Percentiles rank a stretch among this genome's conserved stretches.
Conservation (phyloP, 1,284 basidiomycete species). For the Nidula niveotomentosa region DNA sequence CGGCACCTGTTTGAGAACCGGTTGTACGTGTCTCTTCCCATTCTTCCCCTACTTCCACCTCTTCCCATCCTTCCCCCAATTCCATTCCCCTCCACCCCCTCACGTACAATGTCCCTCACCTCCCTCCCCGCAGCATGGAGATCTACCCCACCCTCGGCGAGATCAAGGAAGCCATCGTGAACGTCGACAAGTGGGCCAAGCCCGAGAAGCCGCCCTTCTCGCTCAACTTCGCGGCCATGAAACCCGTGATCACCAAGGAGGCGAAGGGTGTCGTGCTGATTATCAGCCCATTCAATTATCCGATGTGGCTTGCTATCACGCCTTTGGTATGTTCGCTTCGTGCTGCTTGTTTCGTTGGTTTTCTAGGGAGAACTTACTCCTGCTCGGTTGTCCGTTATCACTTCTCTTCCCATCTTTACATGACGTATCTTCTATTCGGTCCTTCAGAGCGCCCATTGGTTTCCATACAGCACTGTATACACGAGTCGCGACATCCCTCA, state of each 20-base stretch:
- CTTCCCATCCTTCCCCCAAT: background rate
- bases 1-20: conserved; percentile 52
- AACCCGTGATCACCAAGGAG: conserved; percentile 70
- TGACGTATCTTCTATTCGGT: too few relatives aligned
- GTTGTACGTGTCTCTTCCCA: conserved; percentile 44
- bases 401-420: too few relatives aligned
- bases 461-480: too few relatives aligned
- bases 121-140: conserved; percentile 46
- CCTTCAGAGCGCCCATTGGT: background rate
- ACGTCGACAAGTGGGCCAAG: conserved; percentile 77
- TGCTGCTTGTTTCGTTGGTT: background rate
- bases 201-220: conserved; percentile 61
- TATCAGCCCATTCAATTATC: conserved; percentile 66
- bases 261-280: conserved; percentile 76
- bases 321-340: conserved; percentile 46
- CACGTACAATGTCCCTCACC: background rate
- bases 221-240: conserved; percentile 53
- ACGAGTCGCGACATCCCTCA: too few relatives aligned
- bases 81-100: background rate
- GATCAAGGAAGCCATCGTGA: conserved; percentile 60
- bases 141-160: conserved; percentile 56
- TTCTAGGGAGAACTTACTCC: background rate
- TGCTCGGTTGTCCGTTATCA: too few relatives aligned
- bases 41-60: too few relatives aligned
- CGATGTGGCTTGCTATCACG: conserved; percentile 48